Evolutionary conservation across 371 early-diverging fungal genomes (phyloP).

Genomic region (Mortierella sp.): DNA sequence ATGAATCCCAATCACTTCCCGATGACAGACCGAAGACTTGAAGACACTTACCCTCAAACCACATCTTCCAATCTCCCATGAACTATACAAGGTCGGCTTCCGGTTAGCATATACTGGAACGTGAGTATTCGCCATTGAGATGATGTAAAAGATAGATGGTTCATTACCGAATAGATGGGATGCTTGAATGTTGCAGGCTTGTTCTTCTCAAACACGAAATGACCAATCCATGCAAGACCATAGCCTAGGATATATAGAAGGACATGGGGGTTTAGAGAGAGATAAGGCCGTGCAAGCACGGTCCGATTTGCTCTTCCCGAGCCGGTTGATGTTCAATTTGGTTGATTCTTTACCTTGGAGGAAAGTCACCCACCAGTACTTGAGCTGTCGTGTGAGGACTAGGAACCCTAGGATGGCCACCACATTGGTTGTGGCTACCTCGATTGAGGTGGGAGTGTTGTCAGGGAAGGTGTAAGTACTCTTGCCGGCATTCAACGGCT

Average conservation of each 20-base stretch:
- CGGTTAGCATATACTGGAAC: not conserved
- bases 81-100: constrained; percentile 26
- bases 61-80: constrained; percentile 71
- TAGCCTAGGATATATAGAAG: constrained; percentile 55
- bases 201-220: constrained; percentile 74
- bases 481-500: no score
- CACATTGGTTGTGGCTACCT: constrained; percentile 39
- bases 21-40: not conserved
- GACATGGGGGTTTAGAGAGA: no score
- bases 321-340: no score
- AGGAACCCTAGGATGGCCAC: constrained; percentile 24
- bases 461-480: no score
- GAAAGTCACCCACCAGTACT: constrained; percentile 40
- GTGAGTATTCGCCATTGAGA: not conserved
- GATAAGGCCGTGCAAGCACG: no score
- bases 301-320: no score
- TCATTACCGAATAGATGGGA: constrained; percentile 58
- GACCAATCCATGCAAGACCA: constrained; percentile 75
- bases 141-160: no score
- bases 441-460: no score
- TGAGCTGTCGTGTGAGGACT: constrained; percentile 23
- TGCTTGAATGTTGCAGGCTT: constrained; percentile 79
- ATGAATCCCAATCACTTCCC: not conserved
- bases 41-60: constrained; percentile 59
- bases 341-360: constrained; percentile 21